Base-by-base conservation (phyloP, 352 stramenopile species). In the Globisporangium emineosum region DNA sequence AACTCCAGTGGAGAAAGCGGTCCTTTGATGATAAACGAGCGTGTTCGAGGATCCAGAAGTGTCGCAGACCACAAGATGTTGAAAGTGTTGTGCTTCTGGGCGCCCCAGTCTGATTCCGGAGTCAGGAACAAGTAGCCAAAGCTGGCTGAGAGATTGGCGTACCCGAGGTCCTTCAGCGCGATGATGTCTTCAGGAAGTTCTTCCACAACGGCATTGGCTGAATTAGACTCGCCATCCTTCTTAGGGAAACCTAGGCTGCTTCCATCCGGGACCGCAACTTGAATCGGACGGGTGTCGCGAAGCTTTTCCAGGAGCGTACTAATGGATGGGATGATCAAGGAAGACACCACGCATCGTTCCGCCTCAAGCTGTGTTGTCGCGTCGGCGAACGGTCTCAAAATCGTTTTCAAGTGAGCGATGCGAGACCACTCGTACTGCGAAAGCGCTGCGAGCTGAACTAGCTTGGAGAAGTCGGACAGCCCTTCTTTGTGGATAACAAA, bases 11-110 rank as follows among this genome's bases (percentile, higher is more conserved):
- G 73, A 1, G 72, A 65, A 23, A 92, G 51, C 47, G 83, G 73
- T 12, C 81, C 83, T 32, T 92, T 92, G 56, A 92, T 82, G 52
- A 92, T 88, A 37, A 92, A 90, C 8, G 81, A 73, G 0, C 81
- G 76, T n/a, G 83, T 92, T 3, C 83, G 81, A 47, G 83, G 83
- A 53, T 92, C 83, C 40, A 92, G 60, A 53, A 92, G 72, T 7
- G 83, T 92, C 32, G 83, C 79, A 2, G 70, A 81, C 83, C 83
- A 92, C 27, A 90, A 57, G 15, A 82, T 62, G 30, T 90, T 85
- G 58, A 92, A 92, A 8, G 72, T 88, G 51, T 75, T 68, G 2
- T 72, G 78, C 50, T 86, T 86, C 13, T 73, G 57, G 29, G 42
- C 40, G 1, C 57, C 67, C 83, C 81, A 90, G 25, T 61, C 72